Base-by-base conservation (phyloP, 345 rosid species). In the Bretschneidera sinensis region DNA sequence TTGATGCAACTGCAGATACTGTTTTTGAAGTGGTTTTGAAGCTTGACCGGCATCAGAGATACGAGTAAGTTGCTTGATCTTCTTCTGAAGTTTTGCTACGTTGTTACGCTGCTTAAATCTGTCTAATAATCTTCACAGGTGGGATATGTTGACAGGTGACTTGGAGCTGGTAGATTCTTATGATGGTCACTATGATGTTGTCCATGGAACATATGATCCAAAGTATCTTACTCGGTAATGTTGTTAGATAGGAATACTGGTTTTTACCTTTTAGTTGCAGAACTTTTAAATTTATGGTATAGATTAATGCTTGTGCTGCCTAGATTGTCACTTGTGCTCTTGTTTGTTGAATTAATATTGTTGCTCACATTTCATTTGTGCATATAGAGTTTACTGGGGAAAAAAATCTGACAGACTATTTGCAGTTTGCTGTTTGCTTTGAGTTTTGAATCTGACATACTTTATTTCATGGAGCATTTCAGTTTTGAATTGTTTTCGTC, bases 121-220 rank as follows among this genome's bases (percentile, higher is more conserved):
- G 58, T 63, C 73, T 66, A 61, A 75, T 52, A 60, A 66, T 65
- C 65, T 55, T 66, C 71, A 61, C 95, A 94, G 99, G 85, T 94
- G 99, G 99, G 99, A 94, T 79, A 74, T 79, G 63, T 78, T 94
- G 79, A 86, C 97, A 55, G 85, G 91, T 71, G 96, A 90, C 79
- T 71, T 86, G 74, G 96, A 94, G 76, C 70, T 86, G 68, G 20
- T 94, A 70, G 90, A 83, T 79, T 84, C 95, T 55, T 87, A 78
- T 53, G 90, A 90, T 78, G 99, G 99, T 66, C 88, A 88, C 75
- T 94, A 81, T 57, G 96, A 94, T 75, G 82, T 94, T 69, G 70
- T 94, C 47, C 84, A 90, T 73, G 92, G 99, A 64, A 80, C 81
- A 59, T 88, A 70, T 66, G 96, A 94, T 63, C 96, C 92, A 54